These are phyloP conservation scores for Cyclotella atomus DNA, from an alignment of 108 stramenopile genomes.

Conservation along the genomic window DNA sequence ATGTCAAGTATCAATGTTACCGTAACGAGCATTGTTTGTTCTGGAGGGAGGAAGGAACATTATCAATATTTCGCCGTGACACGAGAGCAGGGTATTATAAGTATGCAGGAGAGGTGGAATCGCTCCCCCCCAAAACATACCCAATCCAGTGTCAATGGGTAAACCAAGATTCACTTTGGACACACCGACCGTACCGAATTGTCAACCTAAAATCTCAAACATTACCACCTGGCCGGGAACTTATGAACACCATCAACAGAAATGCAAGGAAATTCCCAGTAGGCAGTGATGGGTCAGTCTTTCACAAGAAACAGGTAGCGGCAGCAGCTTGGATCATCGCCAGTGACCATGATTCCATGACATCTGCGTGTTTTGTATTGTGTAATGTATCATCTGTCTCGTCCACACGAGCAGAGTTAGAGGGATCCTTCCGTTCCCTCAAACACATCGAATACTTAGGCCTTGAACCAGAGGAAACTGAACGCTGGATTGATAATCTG, in stretches of 20 bases:
- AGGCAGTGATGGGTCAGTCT: constrained; percentile 10
- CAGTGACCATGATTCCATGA: not conserved
- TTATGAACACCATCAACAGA: not conserved
- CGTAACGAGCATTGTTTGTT: not conserved
- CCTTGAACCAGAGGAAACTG: not conserved
- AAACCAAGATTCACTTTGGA: not conserved
- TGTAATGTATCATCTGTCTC: not conserved
- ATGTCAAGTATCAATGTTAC: not conserved
- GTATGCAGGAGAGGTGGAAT: not conserved
- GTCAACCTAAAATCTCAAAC: not conserved
- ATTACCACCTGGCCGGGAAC: not conserved
- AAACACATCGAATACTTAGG: constrained; percentile 8
- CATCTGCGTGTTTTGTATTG: constrained; percentile 2
- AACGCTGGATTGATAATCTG: constrained; percentile 15
- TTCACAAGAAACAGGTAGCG: not conserved
- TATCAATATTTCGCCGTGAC: not conserved
- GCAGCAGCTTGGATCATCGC: constrained; percentile 22
- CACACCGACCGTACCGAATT: not conserved
- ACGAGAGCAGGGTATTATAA: not conserved
- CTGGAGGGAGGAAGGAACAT: not conserved
- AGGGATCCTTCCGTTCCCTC: not conserved
- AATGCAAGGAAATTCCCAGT: not conserved
- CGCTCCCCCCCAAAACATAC: not conserved
- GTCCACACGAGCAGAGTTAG: not conserved
- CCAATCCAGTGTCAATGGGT: not conserved